Base-by-base conservation (phyloP, 345 rosid genomes). In the Hevea brasiliensis region DNA sequence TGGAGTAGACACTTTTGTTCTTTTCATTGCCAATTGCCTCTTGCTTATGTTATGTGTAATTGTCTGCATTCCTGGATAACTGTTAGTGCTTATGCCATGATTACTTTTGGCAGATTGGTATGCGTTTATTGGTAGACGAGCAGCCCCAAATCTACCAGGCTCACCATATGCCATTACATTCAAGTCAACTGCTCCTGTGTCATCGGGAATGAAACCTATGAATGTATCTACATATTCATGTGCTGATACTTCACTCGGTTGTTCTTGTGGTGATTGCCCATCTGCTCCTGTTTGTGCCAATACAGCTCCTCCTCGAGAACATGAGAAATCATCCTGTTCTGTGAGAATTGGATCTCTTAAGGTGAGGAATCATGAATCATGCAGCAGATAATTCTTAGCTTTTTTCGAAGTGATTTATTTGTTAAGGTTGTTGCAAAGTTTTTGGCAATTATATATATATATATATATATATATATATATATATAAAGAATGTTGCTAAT, bases 231-330 rank as follows among this genome's bases (percentile, higher is more conserved):
- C 89, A 41, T 92, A 90, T 82, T 88, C 97, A 23, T 95, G 99
- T 61, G 76, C 80, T 77, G 99, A 92, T 80, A 86, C 77, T 76
- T 84, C 94, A 26, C 88, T 95, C 72, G 96, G 97, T 29, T 95
- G 98, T 77, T 95, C 99, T 81, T 95, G 99, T 59, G 99, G 99
- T 70, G 99, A 95, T 87, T 95, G 98, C 81, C 89, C 90, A 68
- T 82, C 89, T 57, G 83, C 98, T 71, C 51, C 88, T 82, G 87
- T 79, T 72, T 95, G 99, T 87, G 84, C 94, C 7, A 85, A 76
- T 74, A 77, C 83, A 69, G 85, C 84, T 68, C 64, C 86, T 62
- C 85, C 91, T 81, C 68, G 88, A 70, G 73, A 80, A 65, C 82
- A 76, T 42, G 81, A 81, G 74, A 82, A 70, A 44, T 80, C 75